Base-by-base conservation (phyloP, 164 flowering plant genomes). In the Aristolochia fimbriata region DNA sequence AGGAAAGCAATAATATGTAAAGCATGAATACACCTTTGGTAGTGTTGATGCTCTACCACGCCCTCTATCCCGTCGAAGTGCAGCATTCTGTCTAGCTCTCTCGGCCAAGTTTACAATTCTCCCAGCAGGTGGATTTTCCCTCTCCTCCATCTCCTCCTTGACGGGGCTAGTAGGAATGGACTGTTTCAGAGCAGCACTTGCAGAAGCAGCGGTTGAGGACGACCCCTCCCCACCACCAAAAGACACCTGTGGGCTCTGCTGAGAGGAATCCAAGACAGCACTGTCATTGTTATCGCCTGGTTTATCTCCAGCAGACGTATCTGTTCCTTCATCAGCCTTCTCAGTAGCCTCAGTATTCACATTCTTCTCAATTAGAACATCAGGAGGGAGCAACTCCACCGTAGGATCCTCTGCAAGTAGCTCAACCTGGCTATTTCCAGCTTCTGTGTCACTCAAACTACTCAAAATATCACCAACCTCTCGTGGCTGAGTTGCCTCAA, bases 61-160 rank as follows among this genome's bases (percentile, higher is more conserved):
- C 21, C 77, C 85, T 64, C 92, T 78, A 47, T 77, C 77, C 55
- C 70, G 81, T 62, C 94, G 77, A n/a, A 66, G 45, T 48, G 56
- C n/a, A 9, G 97, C 79, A 54, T 74, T 70, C 65, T 71, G 54
- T 65, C 71, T 80, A 14, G 96, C 95, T 71, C 94, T 73, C 73
- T 81, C 87, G 12, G 15, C 33, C 33, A 85, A 43, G 58, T 78
- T 77, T 43, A 88, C 82, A 1, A 78, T 77, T 47, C 61, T 59
- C 51, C 77, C 59, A 30, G 47, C 70, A 7, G 43, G 43, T 22
- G 80, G 73, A 0, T 71, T 57, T 0, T 71, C 82, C 52, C 65
- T 80, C 47, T 31, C 70, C 54, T 76, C 83, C 8, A 71, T 76
- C 2, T 68, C 5, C 16, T 68, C 5, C 16, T 82, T 87, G 5